A percentile compares a stretch with the other conserved stretches of the same genome.
phyloP scores from a whole-genome alignment of 345 rosid species.

The Camelina laxa region DNA sequence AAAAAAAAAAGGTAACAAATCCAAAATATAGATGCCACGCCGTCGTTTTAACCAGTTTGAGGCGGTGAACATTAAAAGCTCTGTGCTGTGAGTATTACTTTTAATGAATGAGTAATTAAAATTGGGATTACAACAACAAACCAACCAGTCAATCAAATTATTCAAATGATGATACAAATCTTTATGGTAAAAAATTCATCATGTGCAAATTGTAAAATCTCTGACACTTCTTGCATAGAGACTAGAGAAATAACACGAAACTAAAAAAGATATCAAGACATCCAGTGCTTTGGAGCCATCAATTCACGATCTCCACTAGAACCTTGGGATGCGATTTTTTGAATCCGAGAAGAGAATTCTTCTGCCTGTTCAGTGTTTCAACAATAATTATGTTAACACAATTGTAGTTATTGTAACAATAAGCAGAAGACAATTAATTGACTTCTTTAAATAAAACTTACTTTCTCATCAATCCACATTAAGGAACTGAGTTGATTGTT shows the following conservation, averaged over 20 bases:
- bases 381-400: neutral
- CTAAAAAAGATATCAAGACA: slow-evolving; percentile 50
- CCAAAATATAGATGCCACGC: slow-evolving; percentile 4
- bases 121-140: slow-evolving; percentile 27
- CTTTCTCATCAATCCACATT: slow-evolving; percentile 98
- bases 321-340: slow-evolving; percentile 76
- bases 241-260: neutral
- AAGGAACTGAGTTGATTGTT: slow-evolving; percentile 97
- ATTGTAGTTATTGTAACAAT: neutral
- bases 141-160: neutral
- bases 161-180: slow-evolving; percentile 19
- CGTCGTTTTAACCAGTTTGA: slow-evolving; percentile 27
- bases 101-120: neutral
- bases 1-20: neutral
- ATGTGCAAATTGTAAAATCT: neutral
- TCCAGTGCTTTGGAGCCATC: slow-evolving; percentile 75
- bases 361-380: slow-evolving; percentile 65
- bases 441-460: slow-evolving; percentile 35
- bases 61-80: neutral
- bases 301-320: slow-evolving; percentile 61
- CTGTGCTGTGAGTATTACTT: neutral
- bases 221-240: slow-evolving; percentile 1
- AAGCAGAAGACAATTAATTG: neutral
- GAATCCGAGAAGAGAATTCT: slow-evolving; percentile 83
- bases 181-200: neutral